A percentile compares a stretch with the other conserved stretches of the same genome.
Conservation (phyloP, 2,329 filamentous ascomycete species). For the Alternaria sp. region DNA sequence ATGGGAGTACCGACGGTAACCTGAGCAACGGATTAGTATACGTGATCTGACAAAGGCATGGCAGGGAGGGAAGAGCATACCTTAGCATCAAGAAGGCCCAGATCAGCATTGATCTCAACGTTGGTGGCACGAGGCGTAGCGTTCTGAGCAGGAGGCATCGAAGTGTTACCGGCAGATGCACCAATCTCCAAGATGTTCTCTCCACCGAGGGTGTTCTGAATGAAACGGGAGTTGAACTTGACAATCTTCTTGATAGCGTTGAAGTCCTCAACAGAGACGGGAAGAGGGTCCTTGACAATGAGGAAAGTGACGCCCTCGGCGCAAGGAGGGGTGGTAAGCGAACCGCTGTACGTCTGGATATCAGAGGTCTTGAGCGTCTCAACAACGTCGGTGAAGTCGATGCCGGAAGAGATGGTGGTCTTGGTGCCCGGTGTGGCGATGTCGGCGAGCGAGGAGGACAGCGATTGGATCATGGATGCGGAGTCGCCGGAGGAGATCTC, state of each 20-base stretch:
- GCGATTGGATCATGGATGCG: conserved; percentile 37
- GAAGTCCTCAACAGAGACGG: conserved; percentile 58
- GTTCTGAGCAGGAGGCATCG: background rate
- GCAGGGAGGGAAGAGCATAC: background rate
- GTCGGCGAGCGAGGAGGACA: conserved; percentile 45
- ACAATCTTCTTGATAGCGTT: conserved; percentile 59
- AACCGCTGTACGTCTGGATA: conserved; percentile 62
- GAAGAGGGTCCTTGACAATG: conserved; percentile 56
- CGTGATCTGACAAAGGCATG: background rate
- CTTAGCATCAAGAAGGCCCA: background rate
- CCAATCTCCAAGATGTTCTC: conserved; percentile 51
- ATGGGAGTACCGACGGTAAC: background rate
- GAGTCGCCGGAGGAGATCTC: conserved; percentile 47
- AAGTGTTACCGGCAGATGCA: conserved; percentile 4
- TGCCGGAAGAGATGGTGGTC: conserved; percentile 36
- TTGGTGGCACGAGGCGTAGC: background rate
- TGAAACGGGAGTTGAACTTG: conserved; percentile 63
- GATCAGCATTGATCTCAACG: background rate
- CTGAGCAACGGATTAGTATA: background rate
- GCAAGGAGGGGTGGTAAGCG: conserved; percentile 69
- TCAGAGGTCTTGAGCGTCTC: conserved; percentile 46
- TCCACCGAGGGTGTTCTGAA: conserved; percentile 58
- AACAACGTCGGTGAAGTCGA: conserved; percentile 54
- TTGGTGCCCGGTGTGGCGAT: conserved; percentile 51
- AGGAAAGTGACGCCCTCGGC: conserved; percentile 63